Percentiles rank a stretch among this genome's conserved stretches.
Evolutionary conservation across 2,329 filamentous ascomycete genomes (phyloP).

Genomic region (Calonectria pseudoreteaudii): DNA sequence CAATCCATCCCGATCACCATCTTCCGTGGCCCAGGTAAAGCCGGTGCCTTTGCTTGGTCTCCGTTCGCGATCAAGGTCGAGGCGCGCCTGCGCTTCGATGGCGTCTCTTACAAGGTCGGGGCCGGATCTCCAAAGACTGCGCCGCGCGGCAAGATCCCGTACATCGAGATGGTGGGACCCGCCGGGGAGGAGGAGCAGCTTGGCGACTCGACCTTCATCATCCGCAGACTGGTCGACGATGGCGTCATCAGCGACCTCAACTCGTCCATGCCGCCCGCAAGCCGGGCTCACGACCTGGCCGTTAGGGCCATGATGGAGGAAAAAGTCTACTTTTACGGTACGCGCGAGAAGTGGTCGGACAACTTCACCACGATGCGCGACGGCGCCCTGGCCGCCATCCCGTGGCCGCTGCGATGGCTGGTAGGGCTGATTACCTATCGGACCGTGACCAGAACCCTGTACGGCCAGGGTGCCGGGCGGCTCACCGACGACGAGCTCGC

Average conservation of each 20-base stretch:
- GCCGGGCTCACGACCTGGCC: conserved; percentile 62
- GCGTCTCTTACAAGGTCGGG: conserved; percentile 58
- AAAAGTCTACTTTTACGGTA: conserved; percentile 68
- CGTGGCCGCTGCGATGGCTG: conserved; percentile 63
- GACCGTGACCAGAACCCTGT: conserved; percentile 54
- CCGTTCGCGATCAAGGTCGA: conserved; percentile 74
- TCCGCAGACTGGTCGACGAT: conserved; percentile 53
- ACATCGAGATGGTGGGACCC: conserved; percentile 55
- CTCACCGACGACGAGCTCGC: conserved; percentile 62
- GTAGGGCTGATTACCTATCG: conserved; percentile 64
- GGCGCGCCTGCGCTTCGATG: conserved; percentile 67
- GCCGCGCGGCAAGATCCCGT: conserved; percentile 72
- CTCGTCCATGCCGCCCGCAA: conserved; percentile 47
- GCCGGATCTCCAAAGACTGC: conserved; percentile 57
- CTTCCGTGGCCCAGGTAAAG: conserved; percentile 61
- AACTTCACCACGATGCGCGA: conserved; percentile 71
- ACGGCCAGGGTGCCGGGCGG: conserved; percentile 68
- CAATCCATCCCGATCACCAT: conserved; percentile 44
- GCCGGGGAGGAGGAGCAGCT: conserved; percentile 43
- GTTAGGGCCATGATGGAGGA: conserved; percentile 69
- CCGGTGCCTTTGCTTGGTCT: conserved; percentile 63
- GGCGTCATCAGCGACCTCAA: conserved; percentile 63
- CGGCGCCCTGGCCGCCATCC: conserved; percentile 59
- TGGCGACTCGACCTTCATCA: conserved; percentile 68
- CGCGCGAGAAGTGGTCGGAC: conserved; percentile 67